Base-by-base conservation (phyloP, 768 basidiomycete species). In the Phanerochaete carnosa region DNA sequence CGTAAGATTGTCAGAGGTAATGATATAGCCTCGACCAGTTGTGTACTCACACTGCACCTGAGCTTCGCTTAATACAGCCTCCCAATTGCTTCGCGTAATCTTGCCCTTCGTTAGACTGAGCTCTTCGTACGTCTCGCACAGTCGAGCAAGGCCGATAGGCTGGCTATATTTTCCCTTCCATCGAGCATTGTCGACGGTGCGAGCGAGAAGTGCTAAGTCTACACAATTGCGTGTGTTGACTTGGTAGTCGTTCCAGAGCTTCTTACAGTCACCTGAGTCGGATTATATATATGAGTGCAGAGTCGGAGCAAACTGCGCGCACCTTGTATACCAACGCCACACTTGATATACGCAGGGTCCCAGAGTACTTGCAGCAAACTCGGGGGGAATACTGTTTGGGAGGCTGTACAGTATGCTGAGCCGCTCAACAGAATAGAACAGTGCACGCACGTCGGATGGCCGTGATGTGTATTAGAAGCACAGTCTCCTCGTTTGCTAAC, bases 281-380 rank as follows among this genome's bases (percentile, higher is more conserved):
- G 19, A 43, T 9, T 7, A 43, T n/a, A 5, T 26, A n/a, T 9
- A n/a, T 57, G 30, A 55, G 39, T 13, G 26, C 19, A 30, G 4
- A 23, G n/a, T 32, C 19, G 28, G 11, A 3, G 32, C 39, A 7
- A 51, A 16, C 29, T 4, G 23, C 53, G 68, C 64, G 57, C 65
- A 88, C 91, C 68, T 74, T 85, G 84, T n/a, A 92, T 91, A 26
- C 79, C 85, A 55, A 91, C 88, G 23, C 92, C 92, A 8, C 83
- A 80, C 72, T 93, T 93, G 61, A 80, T 70, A 56, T 83, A 79
- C n/a, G 69, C 68, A 0, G 83, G 71, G 58, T 84, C 79, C 59
- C 76, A 76, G 15, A 93, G 78, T 29, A 93, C 62, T 2, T 76
- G 66, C 46, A 67, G 75, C 0, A 92, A 79, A 57, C 73, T 79